A percentile compares a stretch with the other conserved stretches of the same genome.
phyloP scores from a whole-genome alignment of 805 yeast genomes.

The Metschnikowia amazonensis region DNA sequence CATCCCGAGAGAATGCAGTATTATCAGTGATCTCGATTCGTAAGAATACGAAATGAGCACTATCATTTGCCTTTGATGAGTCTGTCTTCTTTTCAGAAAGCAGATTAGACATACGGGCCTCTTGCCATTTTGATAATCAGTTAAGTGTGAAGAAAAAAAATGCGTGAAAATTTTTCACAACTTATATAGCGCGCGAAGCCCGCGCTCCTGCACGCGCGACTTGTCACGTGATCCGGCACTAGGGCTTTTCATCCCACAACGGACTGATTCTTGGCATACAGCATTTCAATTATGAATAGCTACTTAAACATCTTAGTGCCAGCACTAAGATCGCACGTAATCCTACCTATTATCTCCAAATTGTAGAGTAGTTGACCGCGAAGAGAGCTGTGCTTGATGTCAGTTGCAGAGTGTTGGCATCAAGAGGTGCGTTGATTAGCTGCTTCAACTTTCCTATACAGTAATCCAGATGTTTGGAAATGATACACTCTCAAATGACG shows the following conservation, averaged over 20 bases:
- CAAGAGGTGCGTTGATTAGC: too few relatives aligned
- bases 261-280: neutral
- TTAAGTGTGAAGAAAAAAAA: slow-evolving; percentile 11
- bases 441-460: neutral
- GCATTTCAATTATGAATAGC: neutral
- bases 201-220: neutral
- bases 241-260: neutral
- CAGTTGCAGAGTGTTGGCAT: neutral
- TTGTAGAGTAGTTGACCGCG: neutral
- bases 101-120: slow-evolving; percentile 47
- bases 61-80: slow-evolving; percentile 15
- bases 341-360: neutral
- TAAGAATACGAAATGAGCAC: slow-evolving; percentile 10
- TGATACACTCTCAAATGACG: slow-evolving; percentile 22
- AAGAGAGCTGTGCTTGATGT: neutral
- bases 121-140: slow-evolving; percentile 45
- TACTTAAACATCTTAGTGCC: slow-evolving; percentile 1
- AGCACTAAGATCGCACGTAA: slow-evolving; percentile 1
- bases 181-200: slow-evolving; percentile 3
- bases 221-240: neutral
- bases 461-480: neutral
- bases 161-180: slow-evolving; percentile 8
- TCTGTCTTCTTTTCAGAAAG: slow-evolving; percentile 20
- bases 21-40: slow-evolving; percentile 9
- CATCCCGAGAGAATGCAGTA: slow-evolving; percentile 13